These are phyloP conservation scores for Pogostemon cablin DNA, from an alignment of 257 asterid genomes.

Conservation along the genomic window DNA sequence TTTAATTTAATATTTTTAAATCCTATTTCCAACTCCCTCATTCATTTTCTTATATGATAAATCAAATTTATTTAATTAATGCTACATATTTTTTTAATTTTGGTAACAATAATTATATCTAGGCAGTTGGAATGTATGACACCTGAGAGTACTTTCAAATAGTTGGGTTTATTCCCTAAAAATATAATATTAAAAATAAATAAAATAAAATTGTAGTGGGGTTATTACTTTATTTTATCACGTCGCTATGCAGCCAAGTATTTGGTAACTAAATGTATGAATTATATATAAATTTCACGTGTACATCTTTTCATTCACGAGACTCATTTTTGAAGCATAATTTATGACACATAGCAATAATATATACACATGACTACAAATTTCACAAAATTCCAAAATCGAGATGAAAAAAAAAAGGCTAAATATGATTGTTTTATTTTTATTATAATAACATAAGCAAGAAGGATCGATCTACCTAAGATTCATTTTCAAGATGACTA, in stretches of 20 bases:
- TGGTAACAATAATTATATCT: too few relatives aligned
- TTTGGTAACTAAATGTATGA: not conserved
- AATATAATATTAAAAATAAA: too few relatives aligned
- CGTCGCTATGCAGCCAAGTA: constrained; percentile 24
- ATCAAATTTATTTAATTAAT: not conserved
- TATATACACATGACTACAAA: not conserved
- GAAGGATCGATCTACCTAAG: not conserved
- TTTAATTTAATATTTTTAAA: too few relatives aligned
- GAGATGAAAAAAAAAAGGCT: too few relatives aligned
- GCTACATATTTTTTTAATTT: not conserved
- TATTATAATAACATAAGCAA: too few relatives aligned
- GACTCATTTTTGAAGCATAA: constrained; percentile 8
- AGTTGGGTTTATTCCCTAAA: too few relatives aligned
- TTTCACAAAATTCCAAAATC: too few relatives aligned
- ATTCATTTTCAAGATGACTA: not conserved
- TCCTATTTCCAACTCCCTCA: too few relatives aligned
- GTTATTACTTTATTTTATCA: not conserved
- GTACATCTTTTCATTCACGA: constrained; percentile 28
- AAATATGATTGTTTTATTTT: too few relatives aligned
- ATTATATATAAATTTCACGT: not conserved
- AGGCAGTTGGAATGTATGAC: too few relatives aligned
- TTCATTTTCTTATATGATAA: too few relatives aligned
- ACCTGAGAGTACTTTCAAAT: too few relatives aligned
- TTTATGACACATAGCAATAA: not conserved
- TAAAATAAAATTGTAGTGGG: not conserved